Percentiles rank a stretch among this genome's conserved stretches.
These are phyloP conservation scores for Trichocladium antarcticum DNA, from an alignment of 495 filamentous ascomycete genomes.

Conservation along the genomic window DNA sequence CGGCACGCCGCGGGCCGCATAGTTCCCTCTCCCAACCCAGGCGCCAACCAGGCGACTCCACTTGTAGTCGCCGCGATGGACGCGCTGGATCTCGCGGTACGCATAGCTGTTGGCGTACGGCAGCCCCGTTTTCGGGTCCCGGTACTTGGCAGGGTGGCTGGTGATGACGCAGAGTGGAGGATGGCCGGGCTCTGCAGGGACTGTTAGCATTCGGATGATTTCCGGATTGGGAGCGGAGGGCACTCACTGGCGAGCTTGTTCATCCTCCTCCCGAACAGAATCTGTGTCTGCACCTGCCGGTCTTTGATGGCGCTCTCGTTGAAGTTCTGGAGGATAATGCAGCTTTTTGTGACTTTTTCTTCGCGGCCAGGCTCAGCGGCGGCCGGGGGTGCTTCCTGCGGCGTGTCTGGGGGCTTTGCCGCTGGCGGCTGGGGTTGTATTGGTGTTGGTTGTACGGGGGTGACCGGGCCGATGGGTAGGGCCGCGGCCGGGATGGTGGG, in stretches of 20 bases:
- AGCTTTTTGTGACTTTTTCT: conserved; percentile 36
- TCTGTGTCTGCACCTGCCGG: conserved; percentile 43
- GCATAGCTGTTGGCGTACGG: conserved; percentile 65
- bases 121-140: conserved; percentile 65
- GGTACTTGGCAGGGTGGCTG: conserved; percentile 61
- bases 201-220: conserved; percentile 4
- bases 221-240: not conserved
- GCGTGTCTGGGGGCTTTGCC: conserved; percentile 11
- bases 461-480: conserved; percentile 2
- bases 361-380: conserved; percentile 18
- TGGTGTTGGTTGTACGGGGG: conserved; percentile 7
- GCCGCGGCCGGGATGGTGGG: conserved; percentile 9
- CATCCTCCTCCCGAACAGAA: conserved; percentile 44
- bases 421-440: conserved; percentile 7
- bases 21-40: conserved; percentile 53
- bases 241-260: conserved; percentile 41
- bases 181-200: conserved; percentile 33
- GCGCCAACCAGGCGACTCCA: conserved; percentile 68
- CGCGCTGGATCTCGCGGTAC: conserved; percentile 58
- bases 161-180: conserved; percentile 64
- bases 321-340: conserved; percentile 48
- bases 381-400: conserved; percentile 12
- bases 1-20: conserved; percentile 57
- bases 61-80: conserved; percentile 53
- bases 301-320: conserved; percentile 44